Evolutionary conservation across 2,329 filamentous ascomycete species (phyloP).

Genomic region (Escovopsis sp.): DNA sequence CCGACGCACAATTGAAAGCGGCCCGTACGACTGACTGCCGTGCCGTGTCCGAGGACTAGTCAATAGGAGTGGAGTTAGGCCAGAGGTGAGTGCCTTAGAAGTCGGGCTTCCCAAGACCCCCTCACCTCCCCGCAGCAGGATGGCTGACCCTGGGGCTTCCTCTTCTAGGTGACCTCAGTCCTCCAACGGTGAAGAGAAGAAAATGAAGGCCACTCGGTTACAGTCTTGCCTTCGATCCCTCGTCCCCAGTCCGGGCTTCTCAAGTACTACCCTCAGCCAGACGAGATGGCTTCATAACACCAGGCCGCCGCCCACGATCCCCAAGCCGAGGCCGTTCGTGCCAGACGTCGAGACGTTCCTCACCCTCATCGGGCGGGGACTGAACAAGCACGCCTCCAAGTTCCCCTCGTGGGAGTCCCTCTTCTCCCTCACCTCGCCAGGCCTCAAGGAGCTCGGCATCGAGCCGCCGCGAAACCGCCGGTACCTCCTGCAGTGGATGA

Average conservation of each 20-base stretch:
- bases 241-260: slow-evolving; percentile 17
- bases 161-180: too few relatives aligned
- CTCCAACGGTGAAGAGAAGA: too few relatives aligned
- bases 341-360: slow-evolving; percentile 79
- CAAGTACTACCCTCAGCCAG: slow-evolving; percentile 16
- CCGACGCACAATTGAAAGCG: neutral
- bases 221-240: slow-evolving; percentile 19
- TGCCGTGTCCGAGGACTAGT: neutral
- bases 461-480: slow-evolving; percentile 70
- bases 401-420: slow-evolving; percentile 83
- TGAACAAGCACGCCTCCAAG: slow-evolving; percentile 70
- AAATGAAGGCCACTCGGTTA: slow-evolving; percentile 19
- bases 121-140: too few relatives aligned
- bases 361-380: slow-evolving; percentile 74
- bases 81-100: too few relatives aligned
- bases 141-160: too few relatives aligned
- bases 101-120: too few relatives aligned
- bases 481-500: slow-evolving; percentile 78
- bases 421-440: slow-evolving; percentile 62
- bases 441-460: slow-evolving; percentile 72
- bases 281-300: slow-evolving; percentile 30
- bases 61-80: too few relatives aligned
- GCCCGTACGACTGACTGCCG: neutral
- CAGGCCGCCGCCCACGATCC: slow-evolving; percentile 29
- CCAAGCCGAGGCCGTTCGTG: slow-evolving; percentile 67